Evolutionary conservation across 2,329 filamentous ascomycete genomes (phyloP).

Genomic region (Pseudovirgaria hyperparasitica): DNA sequence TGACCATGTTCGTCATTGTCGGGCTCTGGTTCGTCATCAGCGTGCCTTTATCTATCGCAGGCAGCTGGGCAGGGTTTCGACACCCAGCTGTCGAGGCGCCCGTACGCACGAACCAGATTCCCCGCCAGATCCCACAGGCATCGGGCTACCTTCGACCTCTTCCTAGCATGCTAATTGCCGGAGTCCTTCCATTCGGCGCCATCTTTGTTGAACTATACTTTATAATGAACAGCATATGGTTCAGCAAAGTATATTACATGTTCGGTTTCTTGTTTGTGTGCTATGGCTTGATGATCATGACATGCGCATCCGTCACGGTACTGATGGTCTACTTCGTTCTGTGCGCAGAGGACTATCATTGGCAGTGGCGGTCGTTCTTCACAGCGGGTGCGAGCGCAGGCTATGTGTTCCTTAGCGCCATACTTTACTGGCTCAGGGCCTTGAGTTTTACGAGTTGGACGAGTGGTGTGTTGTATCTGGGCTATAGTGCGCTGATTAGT

Average conservation of each 20-base stretch:
- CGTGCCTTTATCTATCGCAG: constrained; percentile 76
- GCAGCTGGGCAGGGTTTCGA: constrained; percentile 89
- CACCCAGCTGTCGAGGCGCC: constrained; percentile 56
- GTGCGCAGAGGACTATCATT: constrained; percentile 94
- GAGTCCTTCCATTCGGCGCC: constrained; percentile 84
- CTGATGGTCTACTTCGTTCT: constrained; percentile 93
- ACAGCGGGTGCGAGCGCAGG: constrained; percentile 80
- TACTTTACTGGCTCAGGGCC: constrained; percentile 84
- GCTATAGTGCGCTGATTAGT: constrained; percentile 80
- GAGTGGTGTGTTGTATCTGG: constrained; percentile 81
- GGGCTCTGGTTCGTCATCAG: constrained; percentile 96
- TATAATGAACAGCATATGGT: constrained; percentile 99
- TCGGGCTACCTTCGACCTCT: constrained; percentile 73
- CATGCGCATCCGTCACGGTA: constrained; percentile 81
- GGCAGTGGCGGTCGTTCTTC: constrained; percentile 94
- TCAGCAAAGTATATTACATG: constrained; percentile 99
- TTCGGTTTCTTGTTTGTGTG: constrained; percentile 98
- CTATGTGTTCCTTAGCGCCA: constrained; percentile 84
- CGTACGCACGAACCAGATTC: constrained; percentile 94
- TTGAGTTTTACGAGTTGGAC: constrained; percentile 74
- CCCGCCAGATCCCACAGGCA: constrained; percentile 81
- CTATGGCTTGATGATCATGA: constrained; percentile 95
- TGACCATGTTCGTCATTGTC: constrained; percentile 89
- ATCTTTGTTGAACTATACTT: constrained; percentile 99
- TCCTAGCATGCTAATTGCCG: constrained; percentile 83